A percentile compares a stretch with the other conserved stretches of the same genome.
phyloP scores from a whole-genome alignment of 2,329 filamentous ascomycete genomes.

The Apiospora saccharicola region DNA sequence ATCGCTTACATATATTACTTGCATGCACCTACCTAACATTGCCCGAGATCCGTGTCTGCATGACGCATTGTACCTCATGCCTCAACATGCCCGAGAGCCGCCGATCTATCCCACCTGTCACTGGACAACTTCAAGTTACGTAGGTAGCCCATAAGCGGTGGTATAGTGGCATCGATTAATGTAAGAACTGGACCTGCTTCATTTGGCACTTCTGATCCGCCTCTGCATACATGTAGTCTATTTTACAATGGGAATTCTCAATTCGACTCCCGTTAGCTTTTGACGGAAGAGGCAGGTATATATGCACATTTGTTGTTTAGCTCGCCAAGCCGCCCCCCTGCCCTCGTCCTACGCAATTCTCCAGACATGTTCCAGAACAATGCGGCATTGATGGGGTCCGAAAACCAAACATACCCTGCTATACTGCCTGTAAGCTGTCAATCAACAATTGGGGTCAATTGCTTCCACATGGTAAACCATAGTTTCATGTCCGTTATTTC shows the following conservation, averaged over 20 bases:
- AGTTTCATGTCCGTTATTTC: too few species aligned
- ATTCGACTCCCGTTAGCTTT: neutral
- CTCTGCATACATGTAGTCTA: neutral
- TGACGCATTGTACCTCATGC: neutral
- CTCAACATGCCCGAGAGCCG: neutral
- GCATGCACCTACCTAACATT: neutral
- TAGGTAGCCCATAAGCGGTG: neutral
- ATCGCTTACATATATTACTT: neutral
- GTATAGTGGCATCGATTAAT: neutral
- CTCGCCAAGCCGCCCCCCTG: neutral
- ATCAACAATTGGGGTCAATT: too few species aligned
- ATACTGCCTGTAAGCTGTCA: neutral
- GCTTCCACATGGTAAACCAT: neutral
- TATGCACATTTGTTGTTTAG: neutral
- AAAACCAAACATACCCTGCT: neutral
- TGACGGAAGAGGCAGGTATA: neutral
- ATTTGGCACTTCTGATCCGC: neutral
- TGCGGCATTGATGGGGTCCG: neutral
- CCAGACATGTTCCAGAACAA: neutral
- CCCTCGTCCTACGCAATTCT: neutral
- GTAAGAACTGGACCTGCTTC: neutral
- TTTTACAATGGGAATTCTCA: too few species aligned
- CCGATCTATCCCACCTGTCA: neutral
- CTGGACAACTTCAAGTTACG: neutral
- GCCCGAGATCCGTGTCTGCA: neutral